These are phyloP conservation scores for Helichrysum umbraculigerum DNA, from an alignment of 129 eudicot species.

Conservation along the genomic window DNA sequence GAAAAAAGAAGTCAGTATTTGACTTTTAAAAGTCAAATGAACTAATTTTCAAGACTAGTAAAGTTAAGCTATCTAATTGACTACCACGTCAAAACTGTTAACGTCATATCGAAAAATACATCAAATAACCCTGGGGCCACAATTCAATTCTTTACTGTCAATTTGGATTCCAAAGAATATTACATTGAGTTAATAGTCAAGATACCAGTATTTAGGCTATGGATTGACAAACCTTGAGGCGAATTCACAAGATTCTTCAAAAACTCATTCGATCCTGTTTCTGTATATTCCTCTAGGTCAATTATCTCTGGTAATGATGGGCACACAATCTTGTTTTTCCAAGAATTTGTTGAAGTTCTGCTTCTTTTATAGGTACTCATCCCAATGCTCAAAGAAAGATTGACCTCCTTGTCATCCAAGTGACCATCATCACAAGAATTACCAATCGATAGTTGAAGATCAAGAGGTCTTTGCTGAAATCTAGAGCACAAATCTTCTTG, in stretches of 20 bases:
- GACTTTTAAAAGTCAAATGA: constrained; percentile 17
- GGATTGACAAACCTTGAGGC: constrained; percentile 27
- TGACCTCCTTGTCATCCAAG: constrained; percentile 38
- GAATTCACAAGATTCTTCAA: constrained; percentile 6
- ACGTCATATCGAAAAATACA: background rate
- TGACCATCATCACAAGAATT: constrained; percentile 20
- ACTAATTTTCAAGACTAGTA: background rate
- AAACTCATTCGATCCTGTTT: constrained; percentile 18
- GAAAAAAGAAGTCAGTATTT: background rate
- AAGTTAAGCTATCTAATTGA: constrained; percentile 7
- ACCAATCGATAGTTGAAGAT: constrained; percentile 33
- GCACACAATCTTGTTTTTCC: constrained; percentile 31
- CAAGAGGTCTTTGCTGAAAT: constrained; percentile 31
- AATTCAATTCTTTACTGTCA: background rate
- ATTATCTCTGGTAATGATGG: constrained; percentile 29
- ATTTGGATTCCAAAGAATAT: background rate
- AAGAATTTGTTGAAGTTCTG: constrained; percentile 17
- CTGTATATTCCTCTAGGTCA: constrained; percentile 49
- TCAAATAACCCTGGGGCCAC: background rate
- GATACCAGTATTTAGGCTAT: background rate
- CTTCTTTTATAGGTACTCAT: constrained; percentile 30
- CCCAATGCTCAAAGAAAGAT: constrained; percentile 55
- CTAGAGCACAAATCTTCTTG: constrained; percentile 26
- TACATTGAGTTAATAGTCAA: constrained; percentile 5
- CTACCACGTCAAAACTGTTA: background rate